Conservation (phyloP, 1,139 yeast genomes). For the Geotrichum restrictum region DNA sequence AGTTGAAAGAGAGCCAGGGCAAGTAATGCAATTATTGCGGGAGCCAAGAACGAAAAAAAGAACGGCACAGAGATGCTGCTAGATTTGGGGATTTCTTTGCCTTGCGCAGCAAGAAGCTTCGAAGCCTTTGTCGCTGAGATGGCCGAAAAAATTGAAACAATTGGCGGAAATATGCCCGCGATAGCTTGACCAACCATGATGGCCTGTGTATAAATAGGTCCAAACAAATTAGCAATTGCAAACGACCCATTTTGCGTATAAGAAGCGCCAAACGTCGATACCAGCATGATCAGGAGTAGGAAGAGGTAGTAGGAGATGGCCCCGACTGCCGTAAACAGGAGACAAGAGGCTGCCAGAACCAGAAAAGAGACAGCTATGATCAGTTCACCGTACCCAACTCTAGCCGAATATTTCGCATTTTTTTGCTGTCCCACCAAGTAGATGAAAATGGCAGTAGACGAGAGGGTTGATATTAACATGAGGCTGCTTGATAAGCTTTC, state of each 20-base stretch:
- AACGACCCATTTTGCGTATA: slow-evolving; percentile 85
- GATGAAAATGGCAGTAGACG: slow-evolving; percentile 59
- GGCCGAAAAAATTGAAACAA: slow-evolving; percentile 62
- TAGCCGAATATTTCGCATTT: slow-evolving; percentile 54
- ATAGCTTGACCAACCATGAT: slow-evolving; percentile 94
- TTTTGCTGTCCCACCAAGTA: slow-evolving; percentile 64
- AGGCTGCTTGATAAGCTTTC: slow-evolving; percentile 72
- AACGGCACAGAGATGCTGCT: slow-evolving; percentile 37
- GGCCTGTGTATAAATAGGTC: slow-evolving; percentile 76
- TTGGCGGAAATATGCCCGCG: slow-evolving; percentile 86
- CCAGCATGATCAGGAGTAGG: slow-evolving; percentile 43
- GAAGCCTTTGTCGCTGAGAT: slow-evolving; percentile 15
- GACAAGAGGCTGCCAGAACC: slow-evolving; percentile 40
- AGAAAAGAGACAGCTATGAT: slow-evolving; percentile 57
- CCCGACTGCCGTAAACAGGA: slow-evolving; percentile 27
- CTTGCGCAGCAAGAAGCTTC: not conserved
- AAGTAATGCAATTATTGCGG: slow-evolving; percentile 56
- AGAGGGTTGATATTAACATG: slow-evolving; percentile 82
- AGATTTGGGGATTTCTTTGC: not conserved
- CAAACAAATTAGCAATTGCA: slow-evolving; percentile 79
- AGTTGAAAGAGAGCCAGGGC: slow-evolving; percentile 40
- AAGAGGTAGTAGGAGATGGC: slow-evolving; percentile 49
- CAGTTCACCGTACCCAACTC: slow-evolving; percentile 59
- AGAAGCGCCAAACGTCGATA: slow-evolving; percentile 50
- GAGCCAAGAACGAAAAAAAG: slow-evolving; percentile 65